Conservation (phyloP, 2,329 filamentous ascomycete genomes). For the Westerdykella ornata region DNA sequence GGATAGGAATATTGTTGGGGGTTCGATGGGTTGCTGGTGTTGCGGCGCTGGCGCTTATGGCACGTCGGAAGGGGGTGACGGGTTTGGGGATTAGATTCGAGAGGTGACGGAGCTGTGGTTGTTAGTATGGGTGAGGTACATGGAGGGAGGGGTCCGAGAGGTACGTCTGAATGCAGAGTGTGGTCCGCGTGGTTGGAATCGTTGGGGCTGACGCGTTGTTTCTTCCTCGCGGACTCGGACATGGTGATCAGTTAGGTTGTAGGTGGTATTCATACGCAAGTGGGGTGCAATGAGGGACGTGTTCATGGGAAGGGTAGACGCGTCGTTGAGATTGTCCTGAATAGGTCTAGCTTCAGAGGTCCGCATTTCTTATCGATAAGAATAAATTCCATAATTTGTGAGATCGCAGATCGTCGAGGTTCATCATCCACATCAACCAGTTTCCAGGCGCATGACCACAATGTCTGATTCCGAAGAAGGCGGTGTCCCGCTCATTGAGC, state of each 20-base stretch:
- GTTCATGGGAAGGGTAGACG: constrained; percentile 11
- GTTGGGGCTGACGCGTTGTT: constrained; percentile 26
- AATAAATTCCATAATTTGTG: background rate
- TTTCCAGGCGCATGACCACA: no score
- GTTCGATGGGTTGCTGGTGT: constrained; percentile 29
- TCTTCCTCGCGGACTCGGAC: constrained; percentile 35
- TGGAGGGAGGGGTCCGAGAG: background rate
- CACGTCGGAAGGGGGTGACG: constrained; percentile 32
- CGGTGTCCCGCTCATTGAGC: constrained; percentile 42
- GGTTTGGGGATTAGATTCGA: constrained; percentile 25
- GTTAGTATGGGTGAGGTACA: constrained; percentile 1
- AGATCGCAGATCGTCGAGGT: background rate
- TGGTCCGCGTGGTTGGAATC: constrained; percentile 8
- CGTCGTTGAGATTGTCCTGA: background rate
- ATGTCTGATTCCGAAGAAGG: constrained; percentile 44
- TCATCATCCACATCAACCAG: constrained; percentile 14
- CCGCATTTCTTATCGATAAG: constrained; percentile 29
- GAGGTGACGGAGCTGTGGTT: constrained; percentile 24
- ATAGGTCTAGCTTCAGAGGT: constrained; percentile 2
- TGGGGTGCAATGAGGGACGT: constrained; percentile 3
- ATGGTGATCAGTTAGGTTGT: constrained; percentile 13
- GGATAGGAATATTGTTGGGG: constrained; percentile 18
- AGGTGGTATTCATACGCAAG: constrained; percentile 4
- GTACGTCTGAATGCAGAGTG: constrained; percentile 19
- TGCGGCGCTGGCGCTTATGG: constrained; percentile 29